Evolutionary conservation across 225 moss, liverwort and hornwort species (phyloP), one percentile per base, ranked within the genome.

Genomic region (Thuidium tamariscinum): DNA sequence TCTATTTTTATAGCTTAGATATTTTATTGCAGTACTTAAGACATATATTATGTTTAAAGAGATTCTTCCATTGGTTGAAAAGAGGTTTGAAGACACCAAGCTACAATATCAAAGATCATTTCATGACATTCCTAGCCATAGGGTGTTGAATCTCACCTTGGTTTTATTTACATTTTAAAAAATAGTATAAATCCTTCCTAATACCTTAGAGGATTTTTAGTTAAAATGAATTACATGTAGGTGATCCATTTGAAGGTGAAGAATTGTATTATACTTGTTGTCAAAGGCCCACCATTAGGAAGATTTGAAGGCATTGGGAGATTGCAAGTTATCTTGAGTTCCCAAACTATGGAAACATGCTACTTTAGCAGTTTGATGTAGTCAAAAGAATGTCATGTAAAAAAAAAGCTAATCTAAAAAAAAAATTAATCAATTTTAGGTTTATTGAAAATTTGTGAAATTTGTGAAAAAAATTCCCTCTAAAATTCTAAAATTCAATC

Each of bases 211-310:
- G 0, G 12, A 3, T 34, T 49, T 8, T 20, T 16, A 51, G 13
- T 51, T 51, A 8, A n/a, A 5, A 34, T 74, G 14, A 52, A n/a
- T 0, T 34, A 0, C 7, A 52, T 74, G 0, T 74, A 1, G 1
- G 1, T 22, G n/a, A 52, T 1, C 55, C 2, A 52, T 52, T 52
- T 49, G 20, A 32, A 51, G 7, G 21, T 74, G 34, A 74, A 51
- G 51, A 74, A 74, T 74, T n/a, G n/a, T n/a, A 5, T 13, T 34
- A 5, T 13, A 2, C 74, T 74, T 74, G 14, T 34, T 52, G 9
- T 21, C 8, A 34, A 21, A 51, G 13, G 34, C n/a, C n/a, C 9
- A 52, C 5, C 2, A 5, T 22, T 7, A 34, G 3, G 34, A 0
- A n/a, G n/a, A n/a, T n/a, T n/a, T n/a, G n/a, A n/a, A n/a, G n/a